Evolutionary conservation across 495 filamentous ascomycete genomes (phyloP).

Genomic region (Pyronema omphalodes): DNA sequence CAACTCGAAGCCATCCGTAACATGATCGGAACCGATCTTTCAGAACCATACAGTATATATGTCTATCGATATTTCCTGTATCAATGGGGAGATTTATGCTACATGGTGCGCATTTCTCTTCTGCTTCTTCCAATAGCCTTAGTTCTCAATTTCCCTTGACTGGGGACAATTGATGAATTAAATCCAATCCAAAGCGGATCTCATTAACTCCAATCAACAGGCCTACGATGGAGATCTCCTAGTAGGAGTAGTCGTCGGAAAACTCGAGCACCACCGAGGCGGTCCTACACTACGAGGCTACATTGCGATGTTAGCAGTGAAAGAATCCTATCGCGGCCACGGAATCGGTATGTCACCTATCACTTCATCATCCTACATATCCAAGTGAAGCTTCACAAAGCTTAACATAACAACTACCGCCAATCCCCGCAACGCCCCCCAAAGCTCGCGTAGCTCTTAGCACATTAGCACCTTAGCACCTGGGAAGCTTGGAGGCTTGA

Average conservation of each 20-base stretch:
- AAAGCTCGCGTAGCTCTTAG: no score
- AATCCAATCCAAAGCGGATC: conserved; percentile 17
- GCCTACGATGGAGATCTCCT: conserved; percentile 30
- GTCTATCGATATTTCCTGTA: conserved; percentile 98
- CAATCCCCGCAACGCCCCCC: no score
- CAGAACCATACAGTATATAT: conserved; percentile 98
- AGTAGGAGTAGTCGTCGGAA: conserved; percentile 87
- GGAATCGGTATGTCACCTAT: conserved; percentile 45
- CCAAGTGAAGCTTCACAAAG: no score
- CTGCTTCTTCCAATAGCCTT: not conserved
- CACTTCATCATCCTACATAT: no score
- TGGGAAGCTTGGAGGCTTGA: no score
- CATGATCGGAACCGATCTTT: conserved; percentile 90
- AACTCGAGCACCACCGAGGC: conserved; percentile 70
- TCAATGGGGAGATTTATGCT: conserved; percentile 94
- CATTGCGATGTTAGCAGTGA: conserved; percentile 93
- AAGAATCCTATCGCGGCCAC: conserved; percentile 53
- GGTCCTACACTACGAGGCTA: conserved; percentile 64
- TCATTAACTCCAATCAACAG: conserved; percentile 27
- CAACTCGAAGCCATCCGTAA: conserved; percentile 79
- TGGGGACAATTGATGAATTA: not conserved
- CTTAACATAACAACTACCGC: no score
- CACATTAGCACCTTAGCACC: not conserved
- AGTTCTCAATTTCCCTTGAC: not conserved
- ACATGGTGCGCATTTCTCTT: conserved; percentile 40